Percentiles rank a stretch among this genome's conserved stretches.
Conservation (phyloP, 768 basidiomycete genomes). For the Podaxis sp. region DNA sequence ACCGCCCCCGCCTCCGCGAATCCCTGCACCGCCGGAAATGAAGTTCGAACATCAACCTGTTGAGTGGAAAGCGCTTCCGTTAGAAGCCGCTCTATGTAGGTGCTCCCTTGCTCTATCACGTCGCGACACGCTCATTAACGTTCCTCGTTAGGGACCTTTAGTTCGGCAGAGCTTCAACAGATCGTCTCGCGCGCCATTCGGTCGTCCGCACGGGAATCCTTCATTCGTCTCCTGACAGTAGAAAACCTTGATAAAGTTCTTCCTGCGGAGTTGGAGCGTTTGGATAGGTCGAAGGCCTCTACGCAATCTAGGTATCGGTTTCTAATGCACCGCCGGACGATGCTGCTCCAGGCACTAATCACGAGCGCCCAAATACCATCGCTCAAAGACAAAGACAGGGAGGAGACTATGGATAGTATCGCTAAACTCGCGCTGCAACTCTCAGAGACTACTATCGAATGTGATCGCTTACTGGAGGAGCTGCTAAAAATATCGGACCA, state of each 20-base stretch:
- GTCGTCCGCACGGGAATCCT: constrained; percentile 63
- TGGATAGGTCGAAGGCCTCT: constrained; percentile 47
- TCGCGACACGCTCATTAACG: constrained; percentile 11
- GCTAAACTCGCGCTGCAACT: constrained; percentile 53
- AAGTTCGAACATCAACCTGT: constrained; percentile 58
- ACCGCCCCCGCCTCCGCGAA: constrained; percentile 27
- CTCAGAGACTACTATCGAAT: constrained; percentile 53
- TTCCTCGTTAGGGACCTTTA: constrained; percentile 49
- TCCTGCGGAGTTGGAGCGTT: constrained; percentile 55
- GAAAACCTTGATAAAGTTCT: constrained; percentile 60
- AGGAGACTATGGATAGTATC: constrained; percentile 35
- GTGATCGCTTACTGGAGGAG: constrained; percentile 56
- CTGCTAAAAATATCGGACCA: constrained; percentile 62
- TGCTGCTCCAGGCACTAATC: constrained; percentile 69
- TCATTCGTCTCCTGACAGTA: constrained; percentile 65
- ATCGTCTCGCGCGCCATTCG: constrained; percentile 74
- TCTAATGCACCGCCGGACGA: constrained; percentile 61
- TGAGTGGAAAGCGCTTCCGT: constrained; percentile 63
- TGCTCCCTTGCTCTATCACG: constrained; percentile 10
- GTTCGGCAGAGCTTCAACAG: constrained; percentile 59
- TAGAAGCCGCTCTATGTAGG: constrained; percentile 65
- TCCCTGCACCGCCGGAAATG: constrained; percentile 49
- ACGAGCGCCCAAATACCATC: constrained; percentile 35
- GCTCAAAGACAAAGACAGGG: constrained; percentile 31
- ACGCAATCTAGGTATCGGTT: constrained; percentile 71